Conservation (phyloP, 2,329 filamentous ascomycete species). For the Diaporthe helianthi region DNA sequence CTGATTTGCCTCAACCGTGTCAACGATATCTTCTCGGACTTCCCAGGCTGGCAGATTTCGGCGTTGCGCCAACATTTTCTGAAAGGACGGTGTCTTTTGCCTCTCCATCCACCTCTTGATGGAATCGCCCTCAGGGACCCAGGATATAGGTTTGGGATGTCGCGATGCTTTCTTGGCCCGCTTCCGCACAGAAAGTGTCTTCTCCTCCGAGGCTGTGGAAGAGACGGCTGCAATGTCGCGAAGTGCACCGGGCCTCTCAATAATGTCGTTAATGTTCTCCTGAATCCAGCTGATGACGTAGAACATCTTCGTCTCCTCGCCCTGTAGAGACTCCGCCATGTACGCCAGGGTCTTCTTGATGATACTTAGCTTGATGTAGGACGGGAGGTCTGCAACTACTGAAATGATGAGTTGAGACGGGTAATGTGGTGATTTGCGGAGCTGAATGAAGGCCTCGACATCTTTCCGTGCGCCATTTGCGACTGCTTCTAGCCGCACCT, state of each 20-base stretch:
- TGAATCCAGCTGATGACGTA: constrained; percentile 92
- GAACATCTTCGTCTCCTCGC: constrained; percentile 89
- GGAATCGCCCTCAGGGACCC: constrained; percentile 66
- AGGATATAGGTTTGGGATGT: constrained; percentile 67
- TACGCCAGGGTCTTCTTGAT: constrained; percentile 78
- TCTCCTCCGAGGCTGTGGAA: constrained; percentile 68
- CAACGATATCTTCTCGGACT: constrained; percentile 77
- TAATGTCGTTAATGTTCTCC: constrained; percentile 79
- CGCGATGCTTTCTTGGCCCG: constrained; percentile 47
- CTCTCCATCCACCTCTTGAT: constrained; percentile 73
- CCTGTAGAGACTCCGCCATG: constrained; percentile 73
- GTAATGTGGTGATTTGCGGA: constrained; percentile 77
- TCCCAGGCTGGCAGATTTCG: constrained; percentile 86
- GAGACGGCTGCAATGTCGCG: constrained; percentile 83
- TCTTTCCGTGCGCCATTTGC: constrained; percentile 56
- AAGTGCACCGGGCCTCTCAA: constrained; percentile 83
- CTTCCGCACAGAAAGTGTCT: constrained; percentile 40
- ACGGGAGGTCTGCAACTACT: constrained; percentile 75
- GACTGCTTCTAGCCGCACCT: constrained; percentile 69
- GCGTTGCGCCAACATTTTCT: constrained; percentile 77
- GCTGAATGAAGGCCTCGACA: constrained; percentile 66
- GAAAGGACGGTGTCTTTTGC: constrained; percentile 69
- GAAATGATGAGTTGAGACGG: constrained; percentile 74
- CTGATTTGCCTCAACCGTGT: constrained; percentile 77
- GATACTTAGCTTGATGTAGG: constrained; percentile 91